Percentiles rank a stretch among this genome's conserved stretches.
Conservation (phyloP, 371 early-diverging fungal genomes). For the Mucor lusitanicus region DNA sequence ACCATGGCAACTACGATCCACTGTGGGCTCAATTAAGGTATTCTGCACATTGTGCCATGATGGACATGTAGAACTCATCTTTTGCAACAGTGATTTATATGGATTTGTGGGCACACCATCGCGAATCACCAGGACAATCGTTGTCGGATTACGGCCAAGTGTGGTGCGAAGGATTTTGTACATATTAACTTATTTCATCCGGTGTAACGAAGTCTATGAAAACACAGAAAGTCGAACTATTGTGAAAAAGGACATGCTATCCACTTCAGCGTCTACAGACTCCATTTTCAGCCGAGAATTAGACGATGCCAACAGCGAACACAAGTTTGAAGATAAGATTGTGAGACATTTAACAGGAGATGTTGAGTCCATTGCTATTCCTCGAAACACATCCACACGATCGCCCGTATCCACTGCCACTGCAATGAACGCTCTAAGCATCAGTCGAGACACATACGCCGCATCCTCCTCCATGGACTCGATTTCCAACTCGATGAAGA, state of each 20-base stretch:
- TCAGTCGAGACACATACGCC: background rate
- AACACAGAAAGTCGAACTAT: conserved; percentile 42
- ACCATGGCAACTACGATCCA: conserved; percentile 65
- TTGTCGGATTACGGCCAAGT: conserved; percentile 54
- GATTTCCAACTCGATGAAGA: conserved; percentile 11
- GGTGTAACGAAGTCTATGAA: conserved; percentile 69
- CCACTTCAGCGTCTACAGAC: conserved; percentile 5
- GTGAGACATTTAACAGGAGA: conserved; percentile 47
- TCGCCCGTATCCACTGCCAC: background rate
- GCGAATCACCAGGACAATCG: conserved; percentile 59
- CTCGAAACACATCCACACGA: conserved; percentile 1
- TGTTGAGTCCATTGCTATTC: conserved; percentile 51
- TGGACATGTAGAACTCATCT: background rate
- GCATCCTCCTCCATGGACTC: conserved; percentile 21
- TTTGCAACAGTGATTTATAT: conserved; percentile 53
- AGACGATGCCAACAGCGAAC: conserved; percentile 25
- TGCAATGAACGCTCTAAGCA: background rate
- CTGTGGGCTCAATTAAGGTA: conserved; percentile 70
- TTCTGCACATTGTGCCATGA: background rate
- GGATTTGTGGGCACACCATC: conserved; percentile 60
- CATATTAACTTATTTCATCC: conserved; percentile 63
- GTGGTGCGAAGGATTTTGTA: conserved; percentile 60
- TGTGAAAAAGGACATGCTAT: background rate
- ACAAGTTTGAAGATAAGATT: conserved; percentile 45
- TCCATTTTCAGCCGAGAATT: conserved; percentile 39